Base-by-base conservation (phyloP, 768 basidiomycete genomes). In the Cystobasidium ongulense region DNA sequence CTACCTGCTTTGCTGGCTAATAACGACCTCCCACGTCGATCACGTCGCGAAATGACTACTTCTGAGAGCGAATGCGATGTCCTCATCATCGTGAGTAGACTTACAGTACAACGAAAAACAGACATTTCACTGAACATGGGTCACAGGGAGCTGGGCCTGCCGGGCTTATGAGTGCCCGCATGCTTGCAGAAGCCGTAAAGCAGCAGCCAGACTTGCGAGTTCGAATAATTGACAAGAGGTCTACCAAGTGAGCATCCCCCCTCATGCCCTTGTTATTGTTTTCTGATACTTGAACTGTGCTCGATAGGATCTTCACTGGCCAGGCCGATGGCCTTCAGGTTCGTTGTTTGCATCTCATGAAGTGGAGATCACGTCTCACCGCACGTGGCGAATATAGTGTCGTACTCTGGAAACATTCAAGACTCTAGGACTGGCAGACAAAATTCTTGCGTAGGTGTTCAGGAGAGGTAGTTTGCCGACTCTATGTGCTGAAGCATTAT, bases 371-470 rank as follows among this genome's bases (percentile, higher is more conserved):
- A 21, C 8, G 15, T 3, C n/a, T 11, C 8, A 8, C 46, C n/a
- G 46, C 15, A 8, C 3, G 46, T 50, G 46, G 46, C 46, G 18
- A 50, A 50, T 21, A 8, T 21, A 79, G 74, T 76, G 71, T 25
- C 67, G 79, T 15, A 75, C 79, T 23, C 63, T 79, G 38, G 79
- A 79, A 72, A 63, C 76, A 18, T 77, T 79, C 38, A 74, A 79
- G 74, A 63, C 66, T 11, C 61, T 79, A 33, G 78, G 78, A 1
- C 74, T 79, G 66, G 54, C 66, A 23, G 78, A 79, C 61, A 59
- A 23, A 8, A 76, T 79, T 27, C 73, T 78, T 41, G 77, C 76
- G 76, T 75, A 76, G 43, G 77, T 75, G 8, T 75, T 73, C 15
- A 11, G 74, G 0, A 76, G 76, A 75, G 75, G 38, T 8, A 50